Evolutionary conservation across 228 moss, liverwort and hornwort genomes (phyloP).

Genomic region (Sphagnum magellanicum): DNA sequence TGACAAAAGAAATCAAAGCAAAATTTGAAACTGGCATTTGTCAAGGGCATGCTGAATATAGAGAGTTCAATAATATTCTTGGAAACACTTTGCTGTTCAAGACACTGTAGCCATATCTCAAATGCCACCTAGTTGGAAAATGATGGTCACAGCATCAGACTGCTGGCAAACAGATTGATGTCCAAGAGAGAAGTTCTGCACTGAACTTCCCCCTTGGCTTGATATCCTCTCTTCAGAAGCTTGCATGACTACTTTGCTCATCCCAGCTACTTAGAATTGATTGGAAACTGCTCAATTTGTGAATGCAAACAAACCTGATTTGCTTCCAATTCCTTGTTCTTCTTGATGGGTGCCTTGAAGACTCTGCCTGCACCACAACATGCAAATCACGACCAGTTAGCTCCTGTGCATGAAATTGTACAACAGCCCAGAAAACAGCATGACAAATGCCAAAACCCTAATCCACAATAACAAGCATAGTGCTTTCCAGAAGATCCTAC

Average conservation of each 20-base stretch:
- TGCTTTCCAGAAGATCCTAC: no score
- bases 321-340: conserved; percentile 52
- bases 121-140: neutral
- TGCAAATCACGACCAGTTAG: neutral
- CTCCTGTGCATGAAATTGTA: neutral
- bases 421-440: neutral
- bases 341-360: conserved; percentile 65
- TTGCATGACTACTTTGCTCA: neutral
- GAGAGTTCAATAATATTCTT: no score
- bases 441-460: neutral
- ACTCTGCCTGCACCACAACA: conserved; percentile 35
- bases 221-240: neutral
- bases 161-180: neutral
- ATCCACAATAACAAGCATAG: neutral
- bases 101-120: no score
- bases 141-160: neutral
- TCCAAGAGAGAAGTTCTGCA: neutral
- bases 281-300: neutral
- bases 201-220: neutral
- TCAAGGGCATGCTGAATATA: no score
- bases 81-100: no score
- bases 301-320: conserved; percentile 21
- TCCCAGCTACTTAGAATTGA: no score
- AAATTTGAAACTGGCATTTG: no score
- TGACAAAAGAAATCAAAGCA: no score